Evolutionary conservation across 192 early-diverging fungal species (phyloP).

Genomic region (Backusella parvicylindrica): DNA sequence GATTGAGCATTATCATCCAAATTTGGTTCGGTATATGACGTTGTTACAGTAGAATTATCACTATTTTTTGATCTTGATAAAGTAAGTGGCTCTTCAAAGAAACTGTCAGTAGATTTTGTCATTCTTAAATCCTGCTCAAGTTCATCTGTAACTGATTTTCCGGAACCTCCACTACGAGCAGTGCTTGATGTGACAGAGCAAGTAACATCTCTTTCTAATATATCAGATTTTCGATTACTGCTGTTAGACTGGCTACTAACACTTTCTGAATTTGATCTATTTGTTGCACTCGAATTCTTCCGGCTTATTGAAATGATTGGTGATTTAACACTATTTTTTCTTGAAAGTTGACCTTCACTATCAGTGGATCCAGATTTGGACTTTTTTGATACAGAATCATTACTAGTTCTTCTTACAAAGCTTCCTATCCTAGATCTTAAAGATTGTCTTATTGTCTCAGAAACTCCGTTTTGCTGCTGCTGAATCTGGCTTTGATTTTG

Average conservation of each 20-base stretch:
- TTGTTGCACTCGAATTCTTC: background rate
- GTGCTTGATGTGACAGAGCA: slow-evolving; percentile 5
- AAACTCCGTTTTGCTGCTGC: background rate
- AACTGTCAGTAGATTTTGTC: background rate
- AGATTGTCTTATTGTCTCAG: background rate
- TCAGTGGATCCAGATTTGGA: background rate
- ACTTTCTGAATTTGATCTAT: background rate
- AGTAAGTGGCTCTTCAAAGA: slow-evolving; percentile 4
- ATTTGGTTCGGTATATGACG: background rate
- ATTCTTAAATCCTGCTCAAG: background rate
- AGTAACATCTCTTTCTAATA: background rate
- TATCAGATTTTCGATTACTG: background rate
- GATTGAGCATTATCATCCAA: background rate
- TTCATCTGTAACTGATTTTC: background rate
- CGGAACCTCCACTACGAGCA: background rate
- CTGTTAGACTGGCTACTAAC: background rate
- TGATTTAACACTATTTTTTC: background rate
- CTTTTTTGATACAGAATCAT: background rate
- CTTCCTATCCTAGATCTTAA: slow-evolving; percentile 4
- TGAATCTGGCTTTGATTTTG: background rate
- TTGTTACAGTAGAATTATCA: background rate
- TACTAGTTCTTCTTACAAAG: slow-evolving; percentile 4
- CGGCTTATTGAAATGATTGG: background rate
- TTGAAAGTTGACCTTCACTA: background rate
- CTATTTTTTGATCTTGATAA: background rate